Evolutionary conservation across 1,284 basidiomycete species (phyloP), one percentile per base, ranked within the genome.

Genomic region (Cerrena zonata): DNA sequence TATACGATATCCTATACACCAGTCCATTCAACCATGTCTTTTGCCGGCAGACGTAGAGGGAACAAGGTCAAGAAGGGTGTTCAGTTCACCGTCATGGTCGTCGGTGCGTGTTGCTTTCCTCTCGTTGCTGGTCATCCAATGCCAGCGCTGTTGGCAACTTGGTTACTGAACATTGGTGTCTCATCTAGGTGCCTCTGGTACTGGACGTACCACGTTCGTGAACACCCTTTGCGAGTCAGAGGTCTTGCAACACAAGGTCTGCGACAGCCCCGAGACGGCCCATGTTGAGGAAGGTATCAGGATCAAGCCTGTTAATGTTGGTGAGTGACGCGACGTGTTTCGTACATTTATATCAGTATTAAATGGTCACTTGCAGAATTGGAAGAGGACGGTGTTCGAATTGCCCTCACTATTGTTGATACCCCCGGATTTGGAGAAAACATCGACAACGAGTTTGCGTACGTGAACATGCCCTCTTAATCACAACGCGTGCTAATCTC

Each of bases 381-480:
- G 53, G 96, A 99, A 63, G 95, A 99, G 69, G 96, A 99, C 61
- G 96, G 96, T 40, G 91, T 98, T 58, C 89, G 95, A 60, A 97
- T 99, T 66, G 93, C 94, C 24, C 77, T 99, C 58, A 99, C 96
- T 47, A 93, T 99, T 58, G 94, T 99, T 37, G 96, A 99, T 70
- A 99, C 96, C 1, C 96, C 96, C 51, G 96, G 96, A 45, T 99
- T 99, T 62, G 96, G 95, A 46, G 94, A 98, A 73, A 95, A 95
- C 68, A 95, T 99, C 65, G 93, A 99, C 78, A 99, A 99, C 65
- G 94, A 97, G 73, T 93, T 92, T 69, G 88, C 91, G 93, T 95
- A 70, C 66, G 93, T 80, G n/a, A n/a, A 45, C 45, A n/a, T 45
- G 22, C 48, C 45, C 23, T 30, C 43, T 23, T 24, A 30, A 30